Base-by-base conservation (phyloP, 768 basidiomycete genomes). In the Omphalotus guepiniiformis region DNA sequence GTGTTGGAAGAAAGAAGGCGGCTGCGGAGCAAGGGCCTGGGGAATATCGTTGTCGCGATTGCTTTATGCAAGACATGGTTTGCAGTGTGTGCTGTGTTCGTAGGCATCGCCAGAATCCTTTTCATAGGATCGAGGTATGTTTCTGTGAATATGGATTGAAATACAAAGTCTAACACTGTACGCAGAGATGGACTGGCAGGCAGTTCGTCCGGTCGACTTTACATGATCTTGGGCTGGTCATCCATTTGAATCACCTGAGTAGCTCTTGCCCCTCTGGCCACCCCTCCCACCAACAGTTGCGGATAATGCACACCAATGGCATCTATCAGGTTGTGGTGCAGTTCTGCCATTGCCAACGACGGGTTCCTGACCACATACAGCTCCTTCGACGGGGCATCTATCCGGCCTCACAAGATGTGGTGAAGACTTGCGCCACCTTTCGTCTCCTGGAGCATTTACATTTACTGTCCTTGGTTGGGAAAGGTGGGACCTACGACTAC, bases 391-490 rank as follows among this genome's bases (percentile, higher is more conserved):
- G 56, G 55, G 26, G 30, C 9, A 9, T 32, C 30, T 32, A 32
- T 32, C 64, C 67, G 16, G 55, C 58, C 9, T 63, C 65, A 2
- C 41, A 49, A 6, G 39, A 27, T 5, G 26, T 51, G 12, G 63
- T 62, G 1, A 56, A 58, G 34, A 59, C 63, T 2, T 58, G 55
- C 5, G 58, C 64, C 8, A 62, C 63, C 6, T 58, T 66, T 32
- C 23, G 34, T 1, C 28, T 63, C 5, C 54, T 68, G 1, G 42
- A 63, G 4, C 37, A 35, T 2, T 65, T 60, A 39, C 55, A 65
- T n/a, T 41, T 63, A 0, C 53, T 67, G 0, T 56, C 58, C 7
- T 66, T 65, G 32, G 56, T 56, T 36, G 63, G 58, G 1, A 65
- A 68, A 45, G 28, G 52, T 1, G 59, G 61, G 0, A 51, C 51